phyloP scores from a whole-genome alignment of 805 yeast species.

The Wickerhamomyces bovis region DNA sequence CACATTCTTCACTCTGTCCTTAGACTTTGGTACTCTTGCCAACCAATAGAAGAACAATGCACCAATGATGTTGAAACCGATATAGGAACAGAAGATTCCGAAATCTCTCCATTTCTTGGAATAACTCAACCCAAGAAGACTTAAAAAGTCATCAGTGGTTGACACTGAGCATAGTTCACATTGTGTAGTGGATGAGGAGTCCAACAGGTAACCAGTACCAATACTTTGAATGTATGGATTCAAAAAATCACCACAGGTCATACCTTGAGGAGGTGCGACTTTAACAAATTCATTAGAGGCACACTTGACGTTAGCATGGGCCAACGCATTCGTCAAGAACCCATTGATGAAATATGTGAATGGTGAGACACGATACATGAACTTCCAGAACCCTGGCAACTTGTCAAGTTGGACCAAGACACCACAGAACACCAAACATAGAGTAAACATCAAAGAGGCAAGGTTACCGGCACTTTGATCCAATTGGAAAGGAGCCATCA shows the following conservation, averaged over 20 bases:
- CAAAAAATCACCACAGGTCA: conserved; percentile 54
- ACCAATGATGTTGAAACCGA: conserved; percentile 33
- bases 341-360: conserved; percentile 60
- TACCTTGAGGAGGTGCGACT: conserved; percentile 48
- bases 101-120: conserved; percentile 60
- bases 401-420: conserved; percentile 50
- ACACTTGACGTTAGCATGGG: conserved; percentile 42
- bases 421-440: conserved; percentile 71
- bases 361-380: conserved; percentile 71
- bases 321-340: conserved; percentile 48
- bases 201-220: conserved; percentile 21
- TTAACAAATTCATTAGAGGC: conserved; percentile 38
- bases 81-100: conserved; percentile 46
- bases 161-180: conserved; percentile 58
- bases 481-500: conserved; percentile 51
- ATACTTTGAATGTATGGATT: conserved; percentile 24
- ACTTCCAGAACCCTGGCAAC: conserved; percentile 68
- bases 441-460: conserved; percentile 47
- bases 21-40: conserved; percentile 69
- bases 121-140: conserved; percentile 31
- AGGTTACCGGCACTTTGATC: conserved; percentile 61
- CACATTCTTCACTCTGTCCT: conserved; percentile 26
- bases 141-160: conserved; percentile 56
- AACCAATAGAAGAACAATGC: conserved; percentile 45
- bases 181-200: conserved; percentile 29